phyloP scores from a whole-genome alignment of 495 filamentous ascomycete species.

The Astrothelium subdiscretum region DNA sequence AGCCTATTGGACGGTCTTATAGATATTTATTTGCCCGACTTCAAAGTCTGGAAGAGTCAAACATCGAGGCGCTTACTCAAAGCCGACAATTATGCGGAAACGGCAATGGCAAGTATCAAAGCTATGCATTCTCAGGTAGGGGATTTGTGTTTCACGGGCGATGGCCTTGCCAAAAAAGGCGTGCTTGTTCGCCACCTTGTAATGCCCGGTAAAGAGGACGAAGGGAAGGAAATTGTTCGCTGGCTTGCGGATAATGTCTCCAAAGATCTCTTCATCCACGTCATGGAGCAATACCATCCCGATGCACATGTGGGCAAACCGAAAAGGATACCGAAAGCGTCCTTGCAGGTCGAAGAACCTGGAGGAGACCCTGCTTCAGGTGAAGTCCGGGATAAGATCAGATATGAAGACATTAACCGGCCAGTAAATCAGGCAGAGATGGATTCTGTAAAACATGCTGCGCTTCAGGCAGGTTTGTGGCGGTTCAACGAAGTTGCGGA shows the following conservation, averaged over 20 bases:
- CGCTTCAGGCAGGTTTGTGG: constrained; percentile 60
- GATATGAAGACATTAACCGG: constrained; percentile 68
- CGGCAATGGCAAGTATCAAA: constrained; percentile 58
- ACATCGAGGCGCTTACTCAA: constrained; percentile 62
- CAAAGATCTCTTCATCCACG: constrained; percentile 46
- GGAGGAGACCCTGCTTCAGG: constrained; percentile 12
- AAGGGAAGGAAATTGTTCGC: constrained; percentile 54
- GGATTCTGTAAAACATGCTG: constrained; percentile 46
- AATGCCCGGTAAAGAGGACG: constrained; percentile 62
- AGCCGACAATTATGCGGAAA: constrained; percentile 54
- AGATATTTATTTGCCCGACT: constrained; percentile 69
- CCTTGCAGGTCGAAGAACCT: constrained; percentile 15
- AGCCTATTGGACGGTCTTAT: constrained; percentile 60
- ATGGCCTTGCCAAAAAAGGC: constrained; percentile 64
- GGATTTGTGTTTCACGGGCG: constrained; percentile 61
- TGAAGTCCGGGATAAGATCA: constrained; percentile 33
- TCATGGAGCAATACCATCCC: constrained; percentile 64
- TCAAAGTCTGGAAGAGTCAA: constrained; percentile 57
- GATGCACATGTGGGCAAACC: constrained; percentile 64
- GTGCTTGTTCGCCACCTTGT: constrained; percentile 63
- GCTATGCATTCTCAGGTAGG: constrained; percentile 68
- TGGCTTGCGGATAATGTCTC: constrained; percentile 59
- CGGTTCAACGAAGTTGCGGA: constrained; percentile 59
- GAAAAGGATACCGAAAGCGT: constrained; percentile 26
- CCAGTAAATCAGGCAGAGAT: constrained; percentile 52